Evolutionary conservation across 1,284 basidiomycete genomes (phyloP).

Genomic region (Neolentinus lepideus): DNA sequence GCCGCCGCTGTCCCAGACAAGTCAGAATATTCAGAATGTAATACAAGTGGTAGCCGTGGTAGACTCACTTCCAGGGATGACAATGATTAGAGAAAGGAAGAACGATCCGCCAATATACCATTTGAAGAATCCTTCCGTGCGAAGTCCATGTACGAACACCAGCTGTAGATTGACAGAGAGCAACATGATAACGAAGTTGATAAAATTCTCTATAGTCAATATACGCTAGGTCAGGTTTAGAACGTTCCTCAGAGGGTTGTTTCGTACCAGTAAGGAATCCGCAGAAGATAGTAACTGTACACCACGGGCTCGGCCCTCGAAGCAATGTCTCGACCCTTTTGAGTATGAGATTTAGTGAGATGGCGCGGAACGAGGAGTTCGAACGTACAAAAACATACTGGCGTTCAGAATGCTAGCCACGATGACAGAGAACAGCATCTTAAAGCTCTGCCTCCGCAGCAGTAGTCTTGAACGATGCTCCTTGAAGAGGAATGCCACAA

Average conservation of each 20-base stretch:
- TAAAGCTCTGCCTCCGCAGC: conserved; percentile 1
- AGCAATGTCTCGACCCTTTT: conserved; percentile 1
- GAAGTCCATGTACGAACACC: background rate
- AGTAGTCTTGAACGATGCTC: background rate
- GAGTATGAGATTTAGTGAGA: background rate
- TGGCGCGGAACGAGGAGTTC: background rate
- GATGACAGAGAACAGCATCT: background rate
- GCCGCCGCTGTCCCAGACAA: background rate
- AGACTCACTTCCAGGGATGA: background rate
- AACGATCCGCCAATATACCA: conserved; percentile 1
- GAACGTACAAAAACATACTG: background rate
- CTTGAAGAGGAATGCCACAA: background rate
- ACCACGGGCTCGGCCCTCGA: background rate
- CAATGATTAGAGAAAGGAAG: background rate
- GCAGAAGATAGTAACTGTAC: background rate
- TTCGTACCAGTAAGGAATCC: background rate
- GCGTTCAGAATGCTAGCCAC: background rate
- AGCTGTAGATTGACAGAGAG: conserved; percentile 3
- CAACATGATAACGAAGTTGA: background rate
- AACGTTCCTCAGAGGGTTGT: background rate
- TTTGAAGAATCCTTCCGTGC: background rate
- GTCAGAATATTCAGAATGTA: background rate
- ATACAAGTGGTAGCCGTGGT: background rate
- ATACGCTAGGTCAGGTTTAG: background rate
- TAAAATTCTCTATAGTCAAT: background rate